Base-by-base conservation (phyloP, 345 rosid species). In the Litchi chinensis region DNA sequence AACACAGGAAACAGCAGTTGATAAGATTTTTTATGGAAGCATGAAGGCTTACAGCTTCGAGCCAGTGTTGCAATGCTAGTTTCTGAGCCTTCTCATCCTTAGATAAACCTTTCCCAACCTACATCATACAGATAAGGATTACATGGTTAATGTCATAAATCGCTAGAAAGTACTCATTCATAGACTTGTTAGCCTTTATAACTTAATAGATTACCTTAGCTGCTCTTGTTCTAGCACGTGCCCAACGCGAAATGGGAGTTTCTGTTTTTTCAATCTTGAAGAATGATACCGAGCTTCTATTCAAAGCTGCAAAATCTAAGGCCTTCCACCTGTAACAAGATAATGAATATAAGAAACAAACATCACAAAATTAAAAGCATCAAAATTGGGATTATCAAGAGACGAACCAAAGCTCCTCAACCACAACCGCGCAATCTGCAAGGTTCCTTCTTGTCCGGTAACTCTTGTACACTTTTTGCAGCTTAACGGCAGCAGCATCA, bases 11-110 rank as follows among this genome's bases (percentile, higher is more conserved):
- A 32, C 37, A 32, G 37, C 37, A 32, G 37, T 32, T 32, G 37
- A 32, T 32, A 32, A 32, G 37, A 32, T 32, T 28, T 65, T 28
- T 75, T 10, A 63, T 21, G 77, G 59, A 28, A 69, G 13, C 13
- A 32, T 46, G 40, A 6, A 56, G 26, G 21, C 91, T 88, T 87
- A 91, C 95, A 70, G 93, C 95, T 91, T 91, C 95, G 77, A 91
- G 95, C 95, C 93, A 91, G 83, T 91, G 95, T 68, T 88, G 91
- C 21, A 90, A 88, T 56, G 95, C 95, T 71, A 91, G 80, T 81
- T 91, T 90, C 28, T 90, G 93, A 79, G 95, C 95, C 37, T 91
- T 91, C 80, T 87, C 93, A 84, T 91, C 89, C 82, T 90, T 90
- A 71, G 88, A 86, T 37, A 90, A 84, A 71, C 93, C 95, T 79